Base-by-base conservation (phyloP, 768 basidiomycete species). In the Suillus placidus region DNA sequence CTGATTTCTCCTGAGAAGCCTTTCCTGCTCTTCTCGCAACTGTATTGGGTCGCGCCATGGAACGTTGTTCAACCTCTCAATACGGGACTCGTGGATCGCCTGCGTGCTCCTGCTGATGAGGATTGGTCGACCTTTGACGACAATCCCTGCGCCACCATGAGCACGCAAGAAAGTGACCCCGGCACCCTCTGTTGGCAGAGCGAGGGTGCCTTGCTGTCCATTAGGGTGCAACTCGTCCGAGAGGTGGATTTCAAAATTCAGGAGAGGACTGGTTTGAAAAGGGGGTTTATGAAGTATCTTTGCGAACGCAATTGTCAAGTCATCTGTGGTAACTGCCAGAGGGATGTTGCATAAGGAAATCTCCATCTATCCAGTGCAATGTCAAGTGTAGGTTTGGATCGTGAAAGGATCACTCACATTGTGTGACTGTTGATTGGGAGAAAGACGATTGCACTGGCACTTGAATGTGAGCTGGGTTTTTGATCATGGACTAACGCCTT, bases 311-410 rank as follows among this genome's bases (percentile, higher is more conserved):
- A 74, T 37, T 49, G 74, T 74, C 37, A 80, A 58, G 30, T 80
- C 79, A 34, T 78, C 74, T 34, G 68, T 71, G 0, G 55, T 66
- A 0, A 73, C 78, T 52, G 77, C 70, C 9, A 68, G 54, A 5
- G 74, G 45, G 23, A 80, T 70, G 35, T 70, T 63, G n/a, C 64
- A 52, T 76, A 80, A 80, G 68, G 71, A 81, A 23, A 80, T 47
- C 4, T 80, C 74, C 79, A 80, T 80, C 56, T 57, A 57, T 23
- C n/a, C 13, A 37, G 35, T 23, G 37, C n/a, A 37, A 23, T 37
- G 35, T 37, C 56, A 37, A 23, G 35, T 35, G n/a, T 16, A 57
- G 7, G 7, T 57, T 16, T 35, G 35, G 13, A 37, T 37, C n/a
- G 8, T 57, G 35, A 57, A 57, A 57, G n/a, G 18, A 20, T 34